Conservation (phyloP, 352 stramenopile genomes). For the Phytophthora tubulina region DNA sequence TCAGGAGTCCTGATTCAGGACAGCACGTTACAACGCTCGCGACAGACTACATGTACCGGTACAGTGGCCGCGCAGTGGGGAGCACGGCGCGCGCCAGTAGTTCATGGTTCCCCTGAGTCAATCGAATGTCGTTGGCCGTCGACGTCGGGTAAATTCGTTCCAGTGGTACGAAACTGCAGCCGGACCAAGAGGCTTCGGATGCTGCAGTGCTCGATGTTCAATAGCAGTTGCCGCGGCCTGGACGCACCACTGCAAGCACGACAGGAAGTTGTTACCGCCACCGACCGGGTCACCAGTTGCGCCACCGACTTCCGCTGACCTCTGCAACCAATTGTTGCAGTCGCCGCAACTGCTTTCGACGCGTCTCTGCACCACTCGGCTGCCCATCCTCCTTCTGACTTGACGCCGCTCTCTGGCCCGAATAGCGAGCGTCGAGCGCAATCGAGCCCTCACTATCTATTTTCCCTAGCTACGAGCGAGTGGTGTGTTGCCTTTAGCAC, state of each 20-base stretch:
- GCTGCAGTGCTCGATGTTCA: neutral
- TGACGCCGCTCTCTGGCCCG: conserved; percentile 12
- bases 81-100: neutral
- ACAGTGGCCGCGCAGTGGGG: neutral
- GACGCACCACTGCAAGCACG: neutral
- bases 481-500: neutral
- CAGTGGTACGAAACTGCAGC: neutral
- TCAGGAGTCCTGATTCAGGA: no score
- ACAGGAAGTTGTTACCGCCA: neutral
- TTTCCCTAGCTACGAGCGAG: neutral
- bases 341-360: conserved; percentile 25
- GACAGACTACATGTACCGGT: neutral
- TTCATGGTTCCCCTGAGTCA: neutral
- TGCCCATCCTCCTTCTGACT: conserved; percentile 15
- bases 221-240: neutral
- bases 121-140: neutral
- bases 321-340: conserved; percentile 26
- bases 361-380: neutral
- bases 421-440: conserved; percentile 11
- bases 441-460: conserved; percentile 24
- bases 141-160: neutral
- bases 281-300: neutral
- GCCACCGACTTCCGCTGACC: neutral
- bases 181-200: no score
- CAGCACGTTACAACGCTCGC: neutral